These are phyloP conservation scores for Neurospora hispaniola DNA, from an alignment of 495 filamentous ascomycete species.

Conservation along the genomic window DNA sequence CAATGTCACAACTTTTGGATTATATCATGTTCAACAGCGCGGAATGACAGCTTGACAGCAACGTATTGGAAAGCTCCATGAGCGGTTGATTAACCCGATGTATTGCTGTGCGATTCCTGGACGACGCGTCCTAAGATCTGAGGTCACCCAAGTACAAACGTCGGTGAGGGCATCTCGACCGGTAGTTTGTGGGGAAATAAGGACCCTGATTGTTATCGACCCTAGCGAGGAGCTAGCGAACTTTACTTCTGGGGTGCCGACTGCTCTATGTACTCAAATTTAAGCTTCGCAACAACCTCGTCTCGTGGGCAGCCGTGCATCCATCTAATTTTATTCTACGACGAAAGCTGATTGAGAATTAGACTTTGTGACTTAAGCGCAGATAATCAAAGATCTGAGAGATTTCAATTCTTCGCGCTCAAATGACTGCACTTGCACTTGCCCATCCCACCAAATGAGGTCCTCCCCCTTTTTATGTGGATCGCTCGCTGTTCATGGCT, in stretches of 20 bases:
- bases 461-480: not conserved
- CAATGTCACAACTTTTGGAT: not conserved
- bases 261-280: not conserved
- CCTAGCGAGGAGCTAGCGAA: not conserved
- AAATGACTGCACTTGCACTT: not conserved
- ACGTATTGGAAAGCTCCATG: not conserved
- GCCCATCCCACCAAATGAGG: not conserved
- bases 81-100: not conserved
- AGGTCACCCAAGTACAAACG: not conserved
- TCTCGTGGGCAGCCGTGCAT: not conserved
- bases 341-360: not conserved
- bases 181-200: not conserved
- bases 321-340: not conserved
- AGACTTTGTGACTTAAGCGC: not conserved
- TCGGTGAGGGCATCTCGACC: not conserved
- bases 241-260: not conserved
- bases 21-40: not conserved
- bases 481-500: not conserved
- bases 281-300: not conserved
- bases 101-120: not conserved
- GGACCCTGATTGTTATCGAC: not conserved
- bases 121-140: not conserved
- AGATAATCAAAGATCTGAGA: not conserved
- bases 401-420: not conserved
- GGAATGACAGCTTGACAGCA: not conserved